A percentile compares a stretch with the other conserved stretches of the same genome.
phyloP scores from a whole-genome alignment of 768 basidiomycete genomes.

The Kwoniella shandongensis region DNA sequence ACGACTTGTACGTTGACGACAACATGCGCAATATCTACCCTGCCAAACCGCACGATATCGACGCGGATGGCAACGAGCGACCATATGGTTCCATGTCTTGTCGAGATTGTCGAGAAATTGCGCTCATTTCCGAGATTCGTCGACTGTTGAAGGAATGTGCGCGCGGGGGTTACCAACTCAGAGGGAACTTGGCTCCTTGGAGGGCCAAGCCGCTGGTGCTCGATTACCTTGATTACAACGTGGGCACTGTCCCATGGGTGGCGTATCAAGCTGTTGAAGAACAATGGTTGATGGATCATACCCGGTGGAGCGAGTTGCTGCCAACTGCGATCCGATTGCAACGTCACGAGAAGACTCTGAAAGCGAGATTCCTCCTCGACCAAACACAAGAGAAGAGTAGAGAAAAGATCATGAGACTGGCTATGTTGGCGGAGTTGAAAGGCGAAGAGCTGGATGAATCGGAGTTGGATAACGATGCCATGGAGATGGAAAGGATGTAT shows the following conservation, averaged over 20 bases:
- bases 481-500: conserved; percentile 3
- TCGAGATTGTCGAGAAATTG: background rate
- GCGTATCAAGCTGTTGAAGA: conserved; percentile 7
- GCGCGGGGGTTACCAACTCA: background rate
- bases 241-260: background rate
- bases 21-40: too few relatives aligned
- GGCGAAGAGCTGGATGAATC: conserved; percentile 8
- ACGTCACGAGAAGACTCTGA: conserved; percentile 5
- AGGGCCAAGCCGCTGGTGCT: background rate
- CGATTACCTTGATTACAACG: conserved; percentile 2
- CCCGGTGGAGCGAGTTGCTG: conserved; percentile 16
- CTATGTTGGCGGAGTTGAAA: conserved; percentile 12
- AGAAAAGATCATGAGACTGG: conserved; percentile 3
- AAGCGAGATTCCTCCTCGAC: background rate
- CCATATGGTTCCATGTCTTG: background rate
- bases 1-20: too few relatives aligned
- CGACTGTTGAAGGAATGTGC: background rate
- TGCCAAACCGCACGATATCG: conserved; percentile 1
- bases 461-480: conserved; percentile 2
- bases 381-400: background rate
- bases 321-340: conserved; percentile 14
- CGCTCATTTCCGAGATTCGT: background rate
- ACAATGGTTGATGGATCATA: conserved; percentile 19
- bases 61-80: conserved; percentile 5
- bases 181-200: conserved; percentile 3